Conservation (phyloP, 352 stramenopile species). For the Globisporangium nagaii region DNA sequence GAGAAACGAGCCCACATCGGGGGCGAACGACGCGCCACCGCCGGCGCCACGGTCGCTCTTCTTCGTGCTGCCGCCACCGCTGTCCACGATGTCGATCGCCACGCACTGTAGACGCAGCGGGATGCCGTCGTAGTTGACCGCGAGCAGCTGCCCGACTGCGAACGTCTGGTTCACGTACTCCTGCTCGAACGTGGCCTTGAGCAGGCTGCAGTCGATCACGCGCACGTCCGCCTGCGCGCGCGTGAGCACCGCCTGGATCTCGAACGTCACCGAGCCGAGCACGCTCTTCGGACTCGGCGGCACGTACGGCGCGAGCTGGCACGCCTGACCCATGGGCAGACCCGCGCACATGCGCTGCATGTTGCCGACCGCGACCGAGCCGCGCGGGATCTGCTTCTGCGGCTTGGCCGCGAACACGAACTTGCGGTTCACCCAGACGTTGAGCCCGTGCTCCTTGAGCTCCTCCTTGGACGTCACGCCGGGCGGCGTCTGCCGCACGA, state of each 20-base stretch:
- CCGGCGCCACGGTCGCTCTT: not conserved
- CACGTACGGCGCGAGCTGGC: constrained; percentile 60
- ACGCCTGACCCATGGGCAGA: constrained; percentile 57
- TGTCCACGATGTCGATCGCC: constrained; percentile 48
- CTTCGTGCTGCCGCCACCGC: constrained; percentile 18
- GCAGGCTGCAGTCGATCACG: constrained; percentile 64
- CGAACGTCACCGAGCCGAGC: constrained; percentile 70
- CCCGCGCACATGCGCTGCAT: constrained; percentile 80
- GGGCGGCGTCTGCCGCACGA: constrained; percentile 56
- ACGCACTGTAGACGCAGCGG: constrained; percentile 65
- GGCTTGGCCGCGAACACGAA: constrained; percentile 77
- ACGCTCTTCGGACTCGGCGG: constrained; percentile 36
- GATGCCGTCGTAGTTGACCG: constrained; percentile 51
- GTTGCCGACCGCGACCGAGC: constrained; percentile 58
- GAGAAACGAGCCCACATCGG: constrained; percentile 47
- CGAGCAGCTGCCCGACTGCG: constrained; percentile 64
- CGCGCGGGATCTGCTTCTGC: constrained; percentile 53
- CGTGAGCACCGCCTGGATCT: constrained; percentile 76
- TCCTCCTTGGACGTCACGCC: constrained; percentile 68
- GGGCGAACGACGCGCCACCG: constrained; percentile 21
- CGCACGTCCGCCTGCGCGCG: constrained; percentile 51
- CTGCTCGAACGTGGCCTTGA: constrained; percentile 66
- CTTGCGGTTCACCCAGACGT: constrained; percentile 80
- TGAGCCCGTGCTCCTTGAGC: constrained; percentile 63
- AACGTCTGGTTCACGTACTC: constrained; percentile 77